Conservation (phyloP, 2,329 filamentous ascomycete species). For the Pestalotiopsis sp. region DNA sequence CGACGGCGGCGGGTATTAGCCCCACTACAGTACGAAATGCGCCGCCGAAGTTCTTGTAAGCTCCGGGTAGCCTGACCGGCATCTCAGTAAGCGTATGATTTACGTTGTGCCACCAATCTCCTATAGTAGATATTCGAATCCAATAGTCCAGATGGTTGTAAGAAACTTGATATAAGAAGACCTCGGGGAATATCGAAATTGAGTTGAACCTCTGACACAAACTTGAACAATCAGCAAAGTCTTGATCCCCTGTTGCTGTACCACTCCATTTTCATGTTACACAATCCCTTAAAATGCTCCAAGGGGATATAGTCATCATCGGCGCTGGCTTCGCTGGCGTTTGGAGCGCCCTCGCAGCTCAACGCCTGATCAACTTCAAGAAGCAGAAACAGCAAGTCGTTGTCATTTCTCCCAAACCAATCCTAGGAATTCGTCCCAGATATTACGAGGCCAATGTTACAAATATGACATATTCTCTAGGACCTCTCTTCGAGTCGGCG, state of each 20-base stretch:
- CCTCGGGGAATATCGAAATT: too few relatives aligned
- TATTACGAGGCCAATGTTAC: slow-evolving; percentile 36
- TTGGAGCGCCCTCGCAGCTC: slow-evolving; percentile 38
- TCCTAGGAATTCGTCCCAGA: slow-evolving; percentile 34
- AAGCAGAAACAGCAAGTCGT: slow-evolving; percentile 27
- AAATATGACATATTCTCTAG: slow-evolving; percentile 24
- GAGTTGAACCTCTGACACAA: too few relatives aligned
- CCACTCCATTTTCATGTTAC: neutral
- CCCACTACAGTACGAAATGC: neutral
- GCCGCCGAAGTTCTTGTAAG: slow-evolving; percentile 5
- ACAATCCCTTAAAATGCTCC: neutral
- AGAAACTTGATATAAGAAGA: too few relatives aligned
- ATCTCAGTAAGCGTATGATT: neutral
- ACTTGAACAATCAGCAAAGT: too few relatives aligned
- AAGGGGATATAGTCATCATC: slow-evolving; percentile 20
- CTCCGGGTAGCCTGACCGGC: neutral
- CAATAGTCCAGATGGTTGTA: too few relatives aligned
- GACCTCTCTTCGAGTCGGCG: slow-evolving; percentile 27
- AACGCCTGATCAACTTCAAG: slow-evolving; percentile 30
- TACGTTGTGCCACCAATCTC: too few relatives aligned
- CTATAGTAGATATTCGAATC: too few relatives aligned
- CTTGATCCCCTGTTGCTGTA: too few relatives aligned
- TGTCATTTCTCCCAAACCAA: slow-evolving; percentile 34
- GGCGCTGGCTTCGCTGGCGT: slow-evolving; percentile 39
- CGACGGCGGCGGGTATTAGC: neutral